A percentile compares a stretch with the other conserved stretches of the same genome.
Evolutionary conservation across 805 yeast genomes (phyloP).

Genomic region (Kazachstania africana): DNA sequence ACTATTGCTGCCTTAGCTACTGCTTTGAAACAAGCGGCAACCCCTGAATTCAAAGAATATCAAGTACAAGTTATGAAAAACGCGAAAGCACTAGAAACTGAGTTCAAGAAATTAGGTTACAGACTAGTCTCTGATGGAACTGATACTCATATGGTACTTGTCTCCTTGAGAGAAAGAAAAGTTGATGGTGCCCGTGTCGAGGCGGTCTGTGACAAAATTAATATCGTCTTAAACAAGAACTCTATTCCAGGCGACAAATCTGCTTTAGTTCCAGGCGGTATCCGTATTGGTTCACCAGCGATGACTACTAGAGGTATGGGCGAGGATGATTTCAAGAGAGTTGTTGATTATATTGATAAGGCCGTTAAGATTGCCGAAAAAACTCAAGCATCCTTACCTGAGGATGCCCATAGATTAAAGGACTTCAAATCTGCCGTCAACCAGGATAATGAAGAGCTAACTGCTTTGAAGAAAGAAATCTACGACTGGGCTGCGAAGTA

Average conservation of each 20-base stretch:
- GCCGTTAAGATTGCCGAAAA: slow-evolving; percentile 67
- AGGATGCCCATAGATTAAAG: slow-evolving; percentile 86
- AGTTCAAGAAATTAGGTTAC: slow-evolving; percentile 62
- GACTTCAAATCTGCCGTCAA: slow-evolving; percentile 80
- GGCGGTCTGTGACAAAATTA: slow-evolving; percentile 82
- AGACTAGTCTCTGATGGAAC: slow-evolving; percentile 87
- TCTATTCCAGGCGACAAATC: slow-evolving; percentile 95
- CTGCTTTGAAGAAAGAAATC: slow-evolving; percentile 60
- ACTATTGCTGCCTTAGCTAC: slow-evolving; percentile 97
- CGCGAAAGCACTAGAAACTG: slow-evolving; percentile 70
- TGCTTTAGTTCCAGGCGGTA: slow-evolving; percentile 91
- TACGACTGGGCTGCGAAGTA: slow-evolving; percentile 80
- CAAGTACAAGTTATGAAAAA: slow-evolving; percentile 79
- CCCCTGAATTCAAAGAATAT: slow-evolving; percentile 82
- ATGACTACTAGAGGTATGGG: slow-evolving; percentile 96
- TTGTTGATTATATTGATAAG: slow-evolving; percentile 67
- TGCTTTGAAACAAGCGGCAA: slow-evolving; percentile 84
- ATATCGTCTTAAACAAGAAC: slow-evolving; percentile 93
- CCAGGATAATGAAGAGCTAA: slow-evolving; percentile 59
- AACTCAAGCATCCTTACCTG: slow-evolving; percentile 68
- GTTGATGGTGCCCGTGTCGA: slow-evolving; percentile 96
- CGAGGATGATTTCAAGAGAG: slow-evolving; percentile 69
- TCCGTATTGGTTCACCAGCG: slow-evolving; percentile 95
- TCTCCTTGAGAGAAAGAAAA: slow-evolving; percentile 73
- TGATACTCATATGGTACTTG: slow-evolving; percentile 90